Conservation (phyloP, 192 early-diverging fungal species). For the Mortierella antarctica region DNA sequence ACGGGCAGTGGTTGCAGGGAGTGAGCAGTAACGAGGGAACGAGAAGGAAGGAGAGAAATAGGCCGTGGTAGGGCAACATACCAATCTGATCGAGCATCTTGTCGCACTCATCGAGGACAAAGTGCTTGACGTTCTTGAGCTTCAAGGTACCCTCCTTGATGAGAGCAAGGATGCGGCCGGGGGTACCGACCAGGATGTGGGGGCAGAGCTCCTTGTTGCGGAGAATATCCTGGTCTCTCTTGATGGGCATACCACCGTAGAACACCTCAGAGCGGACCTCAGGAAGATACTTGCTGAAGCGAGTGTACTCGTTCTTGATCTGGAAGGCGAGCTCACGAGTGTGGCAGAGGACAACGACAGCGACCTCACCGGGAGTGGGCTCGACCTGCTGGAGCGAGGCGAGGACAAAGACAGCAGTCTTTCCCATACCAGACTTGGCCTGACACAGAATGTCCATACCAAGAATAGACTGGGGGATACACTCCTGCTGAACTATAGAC, state of each 20-base stretch:
- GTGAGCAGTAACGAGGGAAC: neutral
- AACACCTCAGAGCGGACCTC: slow-evolving; percentile 94
- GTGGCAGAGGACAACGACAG: slow-evolving; percentile 96
- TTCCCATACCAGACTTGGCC: slow-evolving; percentile 99
- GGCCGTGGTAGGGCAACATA: slow-evolving; percentile 56
- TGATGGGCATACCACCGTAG: slow-evolving; percentile 88
- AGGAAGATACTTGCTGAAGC: slow-evolving; percentile 96
- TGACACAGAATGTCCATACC: slow-evolving; percentile 98
- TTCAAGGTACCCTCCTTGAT: slow-evolving; percentile 88
- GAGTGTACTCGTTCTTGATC: slow-evolving; percentile 96
- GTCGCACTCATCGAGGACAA: slow-evolving; percentile 99
- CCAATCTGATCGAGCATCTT: slow-evolving; percentile 94
- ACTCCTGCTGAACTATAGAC: slow-evolving; percentile 93
- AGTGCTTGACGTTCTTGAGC: slow-evolving; percentile 90
- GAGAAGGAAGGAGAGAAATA: neutral
- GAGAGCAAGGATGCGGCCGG: slow-evolving; percentile 91
- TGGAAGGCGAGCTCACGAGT: slow-evolving; percentile 98
- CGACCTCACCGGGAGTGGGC: slow-evolving; percentile 79
- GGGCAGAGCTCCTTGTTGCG: slow-evolving; percentile 88
- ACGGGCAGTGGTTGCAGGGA: neutral
- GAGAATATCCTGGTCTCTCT: slow-evolving; percentile 84
- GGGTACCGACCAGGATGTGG: slow-evolving; percentile 97
- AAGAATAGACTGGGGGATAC: slow-evolving; percentile 96
- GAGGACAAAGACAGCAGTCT: slow-evolving; percentile 98
- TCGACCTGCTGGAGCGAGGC: slow-evolving; percentile 95